These are phyloP conservation scores for Arabidopsis arenosa DNA, from an alignment of 345 rosid genomes.

Conservation along the genomic window DNA sequence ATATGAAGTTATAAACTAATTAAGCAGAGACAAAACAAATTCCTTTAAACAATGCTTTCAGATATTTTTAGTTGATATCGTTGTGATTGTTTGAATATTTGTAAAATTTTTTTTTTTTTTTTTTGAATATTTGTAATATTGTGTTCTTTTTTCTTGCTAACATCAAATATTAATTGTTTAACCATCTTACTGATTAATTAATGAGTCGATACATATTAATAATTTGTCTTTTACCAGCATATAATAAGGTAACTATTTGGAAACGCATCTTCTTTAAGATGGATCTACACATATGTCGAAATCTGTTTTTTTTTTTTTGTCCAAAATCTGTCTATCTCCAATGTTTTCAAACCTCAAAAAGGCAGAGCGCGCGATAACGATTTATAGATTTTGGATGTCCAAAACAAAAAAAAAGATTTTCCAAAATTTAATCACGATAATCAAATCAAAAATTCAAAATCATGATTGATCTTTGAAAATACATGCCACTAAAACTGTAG, in stretches of 20 bases:
- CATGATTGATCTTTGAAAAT: background rate
- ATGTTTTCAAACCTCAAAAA: background rate
- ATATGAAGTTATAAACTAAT: background rate
- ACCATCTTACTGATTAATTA: background rate
- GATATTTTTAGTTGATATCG: background rate
- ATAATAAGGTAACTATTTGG: constrained; percentile 3
- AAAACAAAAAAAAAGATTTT: background rate
- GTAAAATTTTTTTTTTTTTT: no score
- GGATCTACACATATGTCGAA: background rate
- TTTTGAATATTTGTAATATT: background rate
- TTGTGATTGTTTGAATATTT: background rate
- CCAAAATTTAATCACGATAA: background rate
- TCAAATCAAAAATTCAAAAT: background rate
- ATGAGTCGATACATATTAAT: background rate
- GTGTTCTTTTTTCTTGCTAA: background rate
- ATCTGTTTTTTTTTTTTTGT: background rate
- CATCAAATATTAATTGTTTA: constrained; percentile 1
- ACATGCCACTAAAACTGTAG: background rate
- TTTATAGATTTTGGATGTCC: no score
- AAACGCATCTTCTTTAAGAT: constrained; percentile 25
- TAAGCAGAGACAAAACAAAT: background rate
- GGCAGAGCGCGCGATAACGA: no score
- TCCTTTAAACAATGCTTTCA: background rate
- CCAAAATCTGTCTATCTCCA: background rate
- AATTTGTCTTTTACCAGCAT: background rate